Evolutionary conservation across 148 eudicot species (phyloP).

Genomic region (Beta vulgaris): DNA sequence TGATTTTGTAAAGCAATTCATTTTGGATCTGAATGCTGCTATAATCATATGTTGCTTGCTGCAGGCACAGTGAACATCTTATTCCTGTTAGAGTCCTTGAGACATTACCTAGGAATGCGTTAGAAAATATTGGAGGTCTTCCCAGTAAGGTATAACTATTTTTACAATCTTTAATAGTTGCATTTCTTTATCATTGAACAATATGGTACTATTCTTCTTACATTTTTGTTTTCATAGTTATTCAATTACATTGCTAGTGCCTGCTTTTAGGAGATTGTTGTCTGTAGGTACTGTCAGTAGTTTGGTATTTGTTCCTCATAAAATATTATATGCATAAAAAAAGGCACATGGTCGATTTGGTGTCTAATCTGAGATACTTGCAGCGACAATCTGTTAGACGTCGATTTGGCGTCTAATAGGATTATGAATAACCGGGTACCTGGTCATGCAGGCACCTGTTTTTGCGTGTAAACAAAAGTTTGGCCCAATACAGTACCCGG

Average conservation of each 20-base stretch:
- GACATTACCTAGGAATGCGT: conserved; percentile 42
- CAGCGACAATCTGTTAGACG: too few species aligned
- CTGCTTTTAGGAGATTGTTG: background rate
- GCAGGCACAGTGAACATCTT: conserved; percentile 61
- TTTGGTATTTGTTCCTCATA: background rate
- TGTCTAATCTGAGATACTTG: too few species aligned
- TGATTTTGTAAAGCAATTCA: background rate
- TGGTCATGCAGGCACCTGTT: too few species aligned
- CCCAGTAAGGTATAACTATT: conserved; percentile 51
- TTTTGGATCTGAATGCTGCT: conserved; percentile 4
- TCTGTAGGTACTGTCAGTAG: background rate
- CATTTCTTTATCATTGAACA: too few species aligned
- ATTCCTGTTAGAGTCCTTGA: conserved; percentile 74
- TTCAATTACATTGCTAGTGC: background rate
- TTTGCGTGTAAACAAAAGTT: too few species aligned
- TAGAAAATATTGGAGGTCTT: conserved; percentile 56
- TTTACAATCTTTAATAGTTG: background rate
- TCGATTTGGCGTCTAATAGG: too few species aligned
- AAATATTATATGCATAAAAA: too few species aligned
- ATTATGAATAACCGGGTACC: too few species aligned
- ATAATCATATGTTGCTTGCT: conserved; percentile 11
- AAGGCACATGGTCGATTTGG: too few species aligned
- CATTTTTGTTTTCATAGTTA: background rate
- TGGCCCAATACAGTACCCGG: too few species aligned
- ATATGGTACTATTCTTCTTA: background rate